Evolutionary conservation across 2,329 filamentous ascomycete genomes (phyloP).

Genomic region (Aspergillus sp.): DNA sequence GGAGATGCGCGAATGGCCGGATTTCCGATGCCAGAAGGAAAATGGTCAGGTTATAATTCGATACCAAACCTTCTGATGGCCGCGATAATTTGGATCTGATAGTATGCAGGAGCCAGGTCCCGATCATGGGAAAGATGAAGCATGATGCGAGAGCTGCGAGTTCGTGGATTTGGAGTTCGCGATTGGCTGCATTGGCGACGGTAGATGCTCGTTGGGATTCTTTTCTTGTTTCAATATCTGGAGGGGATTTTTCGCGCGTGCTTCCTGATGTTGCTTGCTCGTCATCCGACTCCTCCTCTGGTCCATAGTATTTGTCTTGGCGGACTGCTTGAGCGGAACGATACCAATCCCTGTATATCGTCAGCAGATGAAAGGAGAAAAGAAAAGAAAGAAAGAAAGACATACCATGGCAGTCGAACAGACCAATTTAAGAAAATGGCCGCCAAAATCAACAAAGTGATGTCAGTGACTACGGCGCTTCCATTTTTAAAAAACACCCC

Average conservation of each 20-base stretch:
- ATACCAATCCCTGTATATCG: slow-evolving; percentile 60
- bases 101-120: slow-evolving; percentile 76
- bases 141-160: slow-evolving; percentile 67
- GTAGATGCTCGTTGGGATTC: slow-evolving; percentile 7
- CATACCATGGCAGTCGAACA: slow-evolving; percentile 79
- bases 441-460: slow-evolving; percentile 71
- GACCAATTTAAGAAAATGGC: slow-evolving; percentile 90
- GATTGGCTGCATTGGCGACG: slow-evolving; percentile 38
- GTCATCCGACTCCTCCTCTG: slow-evolving; percentile 24
- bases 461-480: slow-evolving; percentile 72
- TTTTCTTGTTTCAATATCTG: slow-evolving; percentile 3
- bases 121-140: slow-evolving; percentile 68
- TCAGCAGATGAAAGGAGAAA: slow-evolving; percentile 1
- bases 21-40: slow-evolving; percentile 84
- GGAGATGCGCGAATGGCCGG: slow-evolving; percentile 70
- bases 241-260: not conserved
- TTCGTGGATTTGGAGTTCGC: slow-evolving; percentile 69
- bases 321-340: slow-evolving; percentile 60
- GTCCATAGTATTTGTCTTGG: slow-evolving; percentile 17
- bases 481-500: slow-evolving; percentile 82
- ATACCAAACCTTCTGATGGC: slow-evolving; percentile 79
- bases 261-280: slow-evolving; percentile 7
- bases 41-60: slow-evolving; percentile 86
- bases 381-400: slow-evolving; percentile 6
- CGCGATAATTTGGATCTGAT: slow-evolving; percentile 75